phyloP scores from a whole-genome alignment of 306 rosid genomes.

The Ceratonia siliqua region DNA sequence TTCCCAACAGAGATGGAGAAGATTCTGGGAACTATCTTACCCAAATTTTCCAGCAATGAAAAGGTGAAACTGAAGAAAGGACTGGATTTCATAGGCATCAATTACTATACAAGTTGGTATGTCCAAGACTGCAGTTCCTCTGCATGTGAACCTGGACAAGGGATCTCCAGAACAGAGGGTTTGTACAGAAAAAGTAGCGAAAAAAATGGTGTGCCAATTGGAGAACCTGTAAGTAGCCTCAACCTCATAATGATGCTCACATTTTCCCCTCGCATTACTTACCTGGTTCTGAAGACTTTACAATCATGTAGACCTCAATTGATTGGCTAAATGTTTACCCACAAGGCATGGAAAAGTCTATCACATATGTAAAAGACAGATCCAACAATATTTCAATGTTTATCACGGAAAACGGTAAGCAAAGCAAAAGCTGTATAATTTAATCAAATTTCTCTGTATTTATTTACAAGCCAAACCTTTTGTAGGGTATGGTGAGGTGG shows the following conservation, averaged over 20 bases:
- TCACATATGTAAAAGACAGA: slow-evolving; percentile 56
- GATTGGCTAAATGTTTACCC: slow-evolving; percentile 60
- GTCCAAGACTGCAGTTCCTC: slow-evolving; percentile 64
- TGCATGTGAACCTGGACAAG: slow-evolving; percentile 53
- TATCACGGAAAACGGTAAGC: slow-evolving; percentile 76
- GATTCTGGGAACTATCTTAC: slow-evolving; percentile 51
- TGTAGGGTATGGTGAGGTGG: neutral
- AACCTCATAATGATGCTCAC: neutral
- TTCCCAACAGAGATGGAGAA: slow-evolving; percentile 68
- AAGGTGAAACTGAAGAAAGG: slow-evolving; percentile 41
- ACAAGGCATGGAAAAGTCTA: slow-evolving; percentile 68
- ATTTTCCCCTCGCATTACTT: neutral
- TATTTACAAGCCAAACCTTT: neutral
- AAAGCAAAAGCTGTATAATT: neutral
- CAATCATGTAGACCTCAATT: slow-evolving; percentile 45
- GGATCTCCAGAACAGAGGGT: slow-evolving; percentile 63
- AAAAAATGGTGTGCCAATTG: slow-evolving; percentile 50
- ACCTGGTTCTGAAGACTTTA: neutral
- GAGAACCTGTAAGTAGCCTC: slow-evolving; percentile 45
- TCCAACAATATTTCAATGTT: slow-evolving; percentile 70
- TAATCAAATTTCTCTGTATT: neutral
- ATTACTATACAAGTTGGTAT: slow-evolving; percentile 62
- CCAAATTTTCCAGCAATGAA: slow-evolving; percentile 44
- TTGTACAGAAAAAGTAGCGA: slow-evolving; percentile 27
- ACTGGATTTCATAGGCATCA: slow-evolving; percentile 73